Conservation (phyloP, 371 early-diverging fungal genomes). For the Basidiobolus meristosporus region DNA sequence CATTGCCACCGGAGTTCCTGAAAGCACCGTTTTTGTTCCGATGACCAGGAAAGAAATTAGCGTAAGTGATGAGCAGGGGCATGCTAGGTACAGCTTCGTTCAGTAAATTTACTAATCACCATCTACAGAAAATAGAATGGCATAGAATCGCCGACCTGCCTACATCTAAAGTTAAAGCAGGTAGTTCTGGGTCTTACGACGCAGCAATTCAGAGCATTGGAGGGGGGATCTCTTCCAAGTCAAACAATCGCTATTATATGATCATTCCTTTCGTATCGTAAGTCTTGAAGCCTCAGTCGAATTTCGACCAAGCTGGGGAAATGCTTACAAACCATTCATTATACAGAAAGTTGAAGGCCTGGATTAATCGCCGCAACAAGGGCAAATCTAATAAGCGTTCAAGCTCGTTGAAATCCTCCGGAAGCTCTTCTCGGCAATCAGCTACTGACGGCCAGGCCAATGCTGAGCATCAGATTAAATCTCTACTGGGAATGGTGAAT, state of each 20-base stretch:
- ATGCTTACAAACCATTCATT: no score
- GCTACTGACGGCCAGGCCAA: no score
- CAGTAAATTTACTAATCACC: background rate
- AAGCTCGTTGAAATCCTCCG: no score
- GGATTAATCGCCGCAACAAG: no score
- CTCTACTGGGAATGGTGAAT: no score
- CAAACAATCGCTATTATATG: constrained; percentile 35
- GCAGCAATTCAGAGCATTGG: constrained; percentile 10
- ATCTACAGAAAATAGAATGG: constrained; percentile 24
- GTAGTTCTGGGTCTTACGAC: constrained; percentile 9
- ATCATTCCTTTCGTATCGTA: constrained; percentile 47
- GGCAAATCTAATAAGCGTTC: no score
- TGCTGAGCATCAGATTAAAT: no score
- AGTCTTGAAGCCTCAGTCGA: no score
- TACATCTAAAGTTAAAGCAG: constrained; percentile 12
- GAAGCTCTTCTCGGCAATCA: no score
- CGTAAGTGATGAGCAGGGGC: constrained; percentile 11
- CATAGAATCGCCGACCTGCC: constrained; percentile 14
- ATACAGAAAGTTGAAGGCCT: no score
- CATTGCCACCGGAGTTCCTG: constrained; percentile 77
- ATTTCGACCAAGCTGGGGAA: no score
- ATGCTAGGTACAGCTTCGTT: background rate
- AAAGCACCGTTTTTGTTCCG: constrained; percentile 66
- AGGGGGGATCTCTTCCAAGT: no score
- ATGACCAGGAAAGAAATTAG: constrained; percentile 94